Conservation (phyloP, 2,329 filamentous ascomycete species). For the Ophiostoma tasmaniense region DNA sequence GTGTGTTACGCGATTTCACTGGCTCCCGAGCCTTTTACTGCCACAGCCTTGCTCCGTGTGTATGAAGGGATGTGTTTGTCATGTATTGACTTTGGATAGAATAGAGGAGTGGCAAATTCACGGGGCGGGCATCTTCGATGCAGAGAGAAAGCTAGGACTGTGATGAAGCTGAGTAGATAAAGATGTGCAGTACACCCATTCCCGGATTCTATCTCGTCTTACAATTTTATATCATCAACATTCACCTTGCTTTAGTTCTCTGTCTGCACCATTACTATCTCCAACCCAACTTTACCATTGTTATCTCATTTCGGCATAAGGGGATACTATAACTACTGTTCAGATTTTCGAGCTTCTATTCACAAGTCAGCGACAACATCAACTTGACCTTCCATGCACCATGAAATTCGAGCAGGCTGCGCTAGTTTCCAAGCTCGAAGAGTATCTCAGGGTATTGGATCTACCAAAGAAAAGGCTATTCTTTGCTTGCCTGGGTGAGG, state of each 20-base stretch:
- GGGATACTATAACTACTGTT: background rate
- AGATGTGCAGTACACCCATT: background rate
- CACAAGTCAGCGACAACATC: background rate
- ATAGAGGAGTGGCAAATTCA: background rate
- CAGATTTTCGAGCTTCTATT: background rate
- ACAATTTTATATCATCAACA: background rate
- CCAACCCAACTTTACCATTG: background rate
- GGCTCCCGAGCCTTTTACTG: background rate
- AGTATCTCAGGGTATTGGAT: background rate
- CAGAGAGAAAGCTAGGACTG: background rate
- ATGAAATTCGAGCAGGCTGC: background rate
- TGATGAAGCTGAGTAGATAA: background rate
- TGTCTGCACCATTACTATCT: background rate
- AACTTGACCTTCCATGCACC: background rate
- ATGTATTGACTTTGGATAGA: background rate
- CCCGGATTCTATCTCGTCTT: background rate
- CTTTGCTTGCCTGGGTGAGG: background rate
- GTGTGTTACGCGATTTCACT: background rate
- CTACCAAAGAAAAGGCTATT: background rate
- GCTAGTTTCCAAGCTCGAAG: background rate
- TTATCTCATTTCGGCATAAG: background rate
- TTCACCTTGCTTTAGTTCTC: background rate
- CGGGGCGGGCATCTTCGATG: background rate
- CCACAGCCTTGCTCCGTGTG: background rate
- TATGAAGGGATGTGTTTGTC: background rate